Base-by-base conservation (phyloP, 768 basidiomycete species). In the Kwoniella sp. region DNA sequence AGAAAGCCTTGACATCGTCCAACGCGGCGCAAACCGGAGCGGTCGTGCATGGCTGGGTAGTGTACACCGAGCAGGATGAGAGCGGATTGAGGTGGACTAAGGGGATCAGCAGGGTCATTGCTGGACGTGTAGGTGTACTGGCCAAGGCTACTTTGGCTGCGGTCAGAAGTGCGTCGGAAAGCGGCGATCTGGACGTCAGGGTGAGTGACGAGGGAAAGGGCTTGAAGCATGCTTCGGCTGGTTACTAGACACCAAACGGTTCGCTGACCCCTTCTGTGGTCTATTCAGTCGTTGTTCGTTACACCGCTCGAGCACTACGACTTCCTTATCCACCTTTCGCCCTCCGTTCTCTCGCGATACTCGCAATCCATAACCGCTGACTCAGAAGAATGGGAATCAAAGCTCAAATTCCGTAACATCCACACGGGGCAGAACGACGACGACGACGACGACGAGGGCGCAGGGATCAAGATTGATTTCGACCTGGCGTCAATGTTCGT, bases 241-340 rank as follows among this genome's bases (percentile, higher is more conserved):
- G n/a, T n/a, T n/a, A n/a, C n/a, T n/a, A n/a, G n/a, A n/a, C n/a
- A n/a, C n/a, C n/a, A n/a, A n/a, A n/a, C n/a, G n/a, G 25, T 34
- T 20, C 15, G 26, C 29, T 23, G 61, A 52, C 11, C 50, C 50
- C 50, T 11, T 9, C 50, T 52, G 50, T 11, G 9, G 34, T 11
- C 17, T n/a, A n/a, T 4, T 7, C 70, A 95, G 93, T 82, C 85
- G n/a, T 84, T 98, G 58, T 96, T 97, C 82, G 82, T 86, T 11
- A 92, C 95, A 70, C 90, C 93, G 0, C 86, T 86, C 2, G 83
- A 86, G 2, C 90, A 93, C 73, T 99, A 96, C 74, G 89, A 96
- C 72, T 85, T 97, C 70, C 69, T 96, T 8, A 83, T 98, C 34
- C 85, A 90, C 64, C 85, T 98, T 23, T 84, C 93, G 48, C 84